Evolutionary conservation across 2,329 filamentous ascomycete species (phyloP).

Genomic region (Arthrobotrys pseudoclavata): DNA sequence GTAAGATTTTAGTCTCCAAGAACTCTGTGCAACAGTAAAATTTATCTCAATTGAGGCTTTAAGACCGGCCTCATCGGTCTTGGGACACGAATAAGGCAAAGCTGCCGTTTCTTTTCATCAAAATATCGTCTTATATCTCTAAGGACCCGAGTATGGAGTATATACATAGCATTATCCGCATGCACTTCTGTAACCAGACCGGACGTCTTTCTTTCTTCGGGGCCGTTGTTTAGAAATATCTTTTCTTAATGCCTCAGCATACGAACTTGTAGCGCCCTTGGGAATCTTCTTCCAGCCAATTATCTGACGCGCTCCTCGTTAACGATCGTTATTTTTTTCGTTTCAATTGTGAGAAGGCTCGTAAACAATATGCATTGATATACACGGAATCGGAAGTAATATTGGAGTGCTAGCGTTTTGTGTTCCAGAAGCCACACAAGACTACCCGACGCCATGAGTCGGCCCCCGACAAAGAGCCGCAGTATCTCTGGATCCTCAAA

Average conservation of each 20-base stretch:
- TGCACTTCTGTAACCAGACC: neutral
- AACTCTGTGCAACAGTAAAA: neutral
- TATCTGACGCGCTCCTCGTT: too few relatives aligned
- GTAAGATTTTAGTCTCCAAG: neutral
- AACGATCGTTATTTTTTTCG: too few relatives aligned
- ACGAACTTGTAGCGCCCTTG: neutral
- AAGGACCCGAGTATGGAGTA: neutral
- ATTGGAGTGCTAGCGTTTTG: too few relatives aligned
- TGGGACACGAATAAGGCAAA: conserved; percentile 1
- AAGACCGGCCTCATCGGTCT: conserved; percentile 12
- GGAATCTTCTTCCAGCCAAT: neutral
- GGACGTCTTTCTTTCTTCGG: conserved; percentile 10
- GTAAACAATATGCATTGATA: too few relatives aligned
- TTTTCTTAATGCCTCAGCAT: neutral
- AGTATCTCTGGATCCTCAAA: neutral
- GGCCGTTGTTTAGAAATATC: neutral
- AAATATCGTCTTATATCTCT: neutral
- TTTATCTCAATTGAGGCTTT: neutral
- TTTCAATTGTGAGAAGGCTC: too few relatives aligned
- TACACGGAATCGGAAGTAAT: too few relatives aligned
- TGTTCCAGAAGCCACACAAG: too few relatives aligned
- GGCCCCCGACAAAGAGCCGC: too few relatives aligned
- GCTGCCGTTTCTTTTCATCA: neutral
- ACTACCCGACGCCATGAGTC: too few relatives aligned
- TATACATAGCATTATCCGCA: neutral